phyloP scores from a whole-genome alignment of 805 yeast genomes.

The Suhomyces prunicola region DNA sequence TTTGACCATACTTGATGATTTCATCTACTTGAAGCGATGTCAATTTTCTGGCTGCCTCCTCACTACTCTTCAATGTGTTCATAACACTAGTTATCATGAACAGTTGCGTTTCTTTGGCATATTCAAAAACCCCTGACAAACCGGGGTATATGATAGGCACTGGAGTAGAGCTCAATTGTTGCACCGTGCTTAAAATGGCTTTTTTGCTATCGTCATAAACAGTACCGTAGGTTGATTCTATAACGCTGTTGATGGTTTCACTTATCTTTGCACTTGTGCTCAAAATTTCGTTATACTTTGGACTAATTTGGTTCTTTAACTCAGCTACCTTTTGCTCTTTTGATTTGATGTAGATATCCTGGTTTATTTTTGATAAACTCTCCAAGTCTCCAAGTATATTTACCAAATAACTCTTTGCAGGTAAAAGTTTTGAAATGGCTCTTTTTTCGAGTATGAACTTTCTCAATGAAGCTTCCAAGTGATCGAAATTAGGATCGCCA shows the following conservation, averaged over 20 bases:
- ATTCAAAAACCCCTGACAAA: conserved; percentile 59
- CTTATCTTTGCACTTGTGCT: conserved; percentile 51
- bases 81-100: conserved; percentile 65
- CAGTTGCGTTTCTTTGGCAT: conserved; percentile 65
- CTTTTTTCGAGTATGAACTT: conserved; percentile 86
- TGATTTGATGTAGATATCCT: conserved; percentile 49
- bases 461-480: conserved; percentile 78
- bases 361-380: conserved; percentile 60
- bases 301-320: conserved; percentile 53
- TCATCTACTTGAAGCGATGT: conserved; percentile 61
- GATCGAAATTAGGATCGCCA: conserved; percentile 68
- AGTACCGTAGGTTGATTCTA: conserved; percentile 57
- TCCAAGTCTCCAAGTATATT: conserved; percentile 68
- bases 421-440: conserved; percentile 81
- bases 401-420: conserved; percentile 82
- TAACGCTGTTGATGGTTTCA: conserved; percentile 56
- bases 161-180: conserved; percentile 48
- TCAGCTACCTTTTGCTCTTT: conserved; percentile 45
- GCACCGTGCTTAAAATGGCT: conserved; percentile 50
- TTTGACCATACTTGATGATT: conserved; percentile 60
- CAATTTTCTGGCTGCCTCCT: conserved; percentile 58
- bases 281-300: conserved; percentile 56
- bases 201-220: conserved; percentile 61
- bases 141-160: conserved; percentile 56
- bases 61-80: conserved; percentile 61